Conservation (phyloP, 805 yeast genomes). For the Metschnikowia santaceciliae region DNA sequence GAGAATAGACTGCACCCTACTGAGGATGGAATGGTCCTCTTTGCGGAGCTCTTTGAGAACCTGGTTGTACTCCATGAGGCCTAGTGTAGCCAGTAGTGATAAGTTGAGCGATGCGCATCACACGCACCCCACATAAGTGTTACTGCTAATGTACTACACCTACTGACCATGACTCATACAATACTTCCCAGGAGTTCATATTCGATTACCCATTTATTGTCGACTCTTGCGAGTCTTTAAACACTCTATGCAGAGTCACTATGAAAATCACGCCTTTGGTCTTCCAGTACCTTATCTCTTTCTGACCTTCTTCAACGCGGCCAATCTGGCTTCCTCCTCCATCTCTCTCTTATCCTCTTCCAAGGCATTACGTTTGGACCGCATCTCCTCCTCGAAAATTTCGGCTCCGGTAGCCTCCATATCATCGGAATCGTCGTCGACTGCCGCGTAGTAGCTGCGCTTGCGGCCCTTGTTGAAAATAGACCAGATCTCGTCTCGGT, state of each 20-base stretch:
- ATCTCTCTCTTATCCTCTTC: constrained; percentile 74
- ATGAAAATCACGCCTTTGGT: neutral
- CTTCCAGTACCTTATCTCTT: neutral
- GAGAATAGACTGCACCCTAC: constrained; percentile 62
- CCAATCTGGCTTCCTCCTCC: constrained; percentile 48
- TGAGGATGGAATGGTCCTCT: constrained; percentile 57
- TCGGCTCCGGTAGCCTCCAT: constrained; percentile 97
- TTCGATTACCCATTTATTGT: no score
- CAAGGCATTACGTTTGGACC: constrained; percentile 64
- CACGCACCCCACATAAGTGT: neutral
- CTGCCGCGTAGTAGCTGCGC: constrained; percentile 45
- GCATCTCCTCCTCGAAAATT: constrained; percentile 74
- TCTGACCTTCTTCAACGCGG: constrained; percentile 38
- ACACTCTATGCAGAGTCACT: neutral
- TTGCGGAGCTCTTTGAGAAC: constrained; percentile 34
- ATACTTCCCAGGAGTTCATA: no score
- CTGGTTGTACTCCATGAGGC: constrained; percentile 15
- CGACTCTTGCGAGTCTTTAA: no score
- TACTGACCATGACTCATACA: no score
- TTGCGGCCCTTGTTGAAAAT: constrained; percentile 67
- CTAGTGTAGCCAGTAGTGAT: neutral
- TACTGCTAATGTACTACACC: no score
- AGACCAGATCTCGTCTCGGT: constrained; percentile 86
- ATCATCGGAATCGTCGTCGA: constrained; percentile 51
- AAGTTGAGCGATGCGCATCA: constrained; percentile 2